Conservation (phyloP, 2,329 filamentous ascomycete species). For the Aspergillus viridinutans region DNA sequence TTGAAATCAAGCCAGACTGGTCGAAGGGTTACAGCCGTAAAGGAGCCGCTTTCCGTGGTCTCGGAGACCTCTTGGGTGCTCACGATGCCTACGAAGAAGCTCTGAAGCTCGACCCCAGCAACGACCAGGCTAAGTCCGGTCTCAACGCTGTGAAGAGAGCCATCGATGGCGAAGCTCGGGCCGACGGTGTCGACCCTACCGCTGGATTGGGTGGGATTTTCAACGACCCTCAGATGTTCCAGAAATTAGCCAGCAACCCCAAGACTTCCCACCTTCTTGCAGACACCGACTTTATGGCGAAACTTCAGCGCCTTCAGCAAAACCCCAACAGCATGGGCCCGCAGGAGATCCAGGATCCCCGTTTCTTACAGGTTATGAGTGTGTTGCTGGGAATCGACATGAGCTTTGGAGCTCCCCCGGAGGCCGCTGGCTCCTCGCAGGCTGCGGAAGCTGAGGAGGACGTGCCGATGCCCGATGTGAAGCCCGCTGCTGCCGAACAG, state of each 20-base stretch:
- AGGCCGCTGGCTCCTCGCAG: conserved; percentile 40
- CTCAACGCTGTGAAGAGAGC: conserved; percentile 80
- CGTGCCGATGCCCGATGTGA: conserved; percentile 71
- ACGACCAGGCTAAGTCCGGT: conserved; percentile 88
- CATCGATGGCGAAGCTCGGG: conserved; percentile 70
- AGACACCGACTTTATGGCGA: conserved; percentile 84
- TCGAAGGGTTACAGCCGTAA: conserved; percentile 94
- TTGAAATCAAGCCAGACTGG: conserved; percentile 95
- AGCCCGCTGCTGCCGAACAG: conserved; percentile 43
- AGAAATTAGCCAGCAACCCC: conserved; percentile 89
- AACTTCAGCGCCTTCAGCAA: conserved; percentile 73
- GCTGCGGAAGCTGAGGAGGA: conserved; percentile 62
- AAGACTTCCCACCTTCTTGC: conserved; percentile 81
- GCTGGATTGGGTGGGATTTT: conserved; percentile 88
- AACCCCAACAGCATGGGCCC: conserved; percentile 72
- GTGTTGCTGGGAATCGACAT: conserved; percentile 93
- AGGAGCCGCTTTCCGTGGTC: conserved; percentile 82
- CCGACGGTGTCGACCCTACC: conserved; percentile 62
- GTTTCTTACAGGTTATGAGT: conserved; percentile 90
- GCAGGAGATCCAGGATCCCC: conserved; percentile 78
- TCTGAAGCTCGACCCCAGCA: conserved; percentile 86
- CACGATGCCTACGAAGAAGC: conserved; percentile 90
- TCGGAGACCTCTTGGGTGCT: conserved; percentile 77
- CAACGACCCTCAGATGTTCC: conserved; percentile 81
- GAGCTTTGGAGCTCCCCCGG: conserved; percentile 59